Evolutionary conservation across 2,329 filamentous ascomycete genomes (phyloP).

Genomic region (Botrytis deweyae): DNA sequence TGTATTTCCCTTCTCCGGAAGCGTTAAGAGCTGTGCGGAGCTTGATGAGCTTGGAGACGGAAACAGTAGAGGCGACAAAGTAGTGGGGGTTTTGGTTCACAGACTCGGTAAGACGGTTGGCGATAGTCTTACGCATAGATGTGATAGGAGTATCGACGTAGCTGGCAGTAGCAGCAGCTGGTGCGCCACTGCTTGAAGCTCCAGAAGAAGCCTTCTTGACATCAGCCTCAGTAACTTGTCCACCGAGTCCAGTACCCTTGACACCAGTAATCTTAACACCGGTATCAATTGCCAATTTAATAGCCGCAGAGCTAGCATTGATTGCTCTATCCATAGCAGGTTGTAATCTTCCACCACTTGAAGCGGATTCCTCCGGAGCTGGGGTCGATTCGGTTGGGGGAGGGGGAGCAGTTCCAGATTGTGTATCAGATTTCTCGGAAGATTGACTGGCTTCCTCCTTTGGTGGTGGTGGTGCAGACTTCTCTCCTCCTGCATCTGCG

Average conservation of each 20-base stretch:
- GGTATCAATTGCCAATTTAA: conserved; percentile 81
- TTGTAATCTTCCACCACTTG: conserved; percentile 75
- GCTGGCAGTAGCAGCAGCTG: conserved; percentile 60
- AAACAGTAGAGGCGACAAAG: conserved; percentile 89
- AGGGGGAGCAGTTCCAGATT: conserved; percentile 58
- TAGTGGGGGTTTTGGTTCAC: conserved; percentile 95
- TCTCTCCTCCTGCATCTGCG: conserved; percentile 87
- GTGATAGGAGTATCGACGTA: conserved; percentile 84
- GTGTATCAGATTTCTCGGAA: conserved; percentile 58
- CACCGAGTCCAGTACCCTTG: conserved; percentile 84
- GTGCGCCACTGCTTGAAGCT: conserved; percentile 49
- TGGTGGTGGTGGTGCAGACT: conserved; percentile 60
- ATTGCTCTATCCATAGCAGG: conserved; percentile 80
- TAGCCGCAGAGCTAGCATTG: conserved; percentile 68
- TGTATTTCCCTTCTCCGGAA: conserved; percentile 88
- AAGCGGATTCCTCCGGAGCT: conserved; percentile 67
- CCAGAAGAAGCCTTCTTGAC: conserved; percentile 78
- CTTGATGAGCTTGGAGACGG: conserved; percentile 93
- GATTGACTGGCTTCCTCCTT: conserved; percentile 64
- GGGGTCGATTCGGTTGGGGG: conserved; percentile 64
- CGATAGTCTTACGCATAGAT: conserved; percentile 98
- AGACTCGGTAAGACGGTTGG: conserved; percentile 84
- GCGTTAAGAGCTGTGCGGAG: conserved; percentile 91
- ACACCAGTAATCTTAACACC: conserved; percentile 73
- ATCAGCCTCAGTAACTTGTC: conserved; percentile 87